Evolutionary conservation across 257 asterid genomes (phyloP), one percentile per base, ranked within the genome.

Genomic region (Rehmannia glutinosa): DNA sequence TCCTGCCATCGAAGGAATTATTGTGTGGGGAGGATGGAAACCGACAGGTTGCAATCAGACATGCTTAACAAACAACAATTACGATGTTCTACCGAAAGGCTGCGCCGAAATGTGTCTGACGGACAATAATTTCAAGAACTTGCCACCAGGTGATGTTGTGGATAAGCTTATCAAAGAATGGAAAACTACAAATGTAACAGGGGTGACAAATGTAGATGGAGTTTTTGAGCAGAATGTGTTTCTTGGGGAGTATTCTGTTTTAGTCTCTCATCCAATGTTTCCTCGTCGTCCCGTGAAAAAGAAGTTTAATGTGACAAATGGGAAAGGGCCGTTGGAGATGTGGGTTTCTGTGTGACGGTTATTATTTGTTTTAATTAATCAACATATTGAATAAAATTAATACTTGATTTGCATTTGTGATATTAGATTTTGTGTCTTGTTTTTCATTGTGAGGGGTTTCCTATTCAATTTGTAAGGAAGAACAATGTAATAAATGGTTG

Each of bases 11-110:
- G 78, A 84, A 63, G 95, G 95, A 8, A 75, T 87, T 6, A 73
- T 87, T 1, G 64, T 86, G 20, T 84, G 88, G 85, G 79, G 75
- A 21, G 90, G 84, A 12, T 84, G 90, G 91, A 86, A 75, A 47
- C 80, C 83, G 30, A 62, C 57, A 7, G 51, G 20, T 6, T 84
- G 95, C 71, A 73, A 62, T 19, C 58, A 71, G 19, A 70, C 69
- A 25, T 84, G 95, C 72, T 8, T 75, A 7, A 64, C 43, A 10
- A 58, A 47, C 60, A 12, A 43, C 33, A 54, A 57, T 25, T 24
- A 36, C 41, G 41, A 28, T 19, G 19, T 17, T 0, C 8, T 69
- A 39, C 65, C 74, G 0, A 6, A 0, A 1, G 75, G 70, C 0
- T 81, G 81, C 41, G 13, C 52, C 0, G 30, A 39, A 24, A 65